These are phyloP conservation scores for Vaccinium corymbosum DNA, from an alignment of 148 eudicot genomes.

Conservation along the genomic window DNA sequence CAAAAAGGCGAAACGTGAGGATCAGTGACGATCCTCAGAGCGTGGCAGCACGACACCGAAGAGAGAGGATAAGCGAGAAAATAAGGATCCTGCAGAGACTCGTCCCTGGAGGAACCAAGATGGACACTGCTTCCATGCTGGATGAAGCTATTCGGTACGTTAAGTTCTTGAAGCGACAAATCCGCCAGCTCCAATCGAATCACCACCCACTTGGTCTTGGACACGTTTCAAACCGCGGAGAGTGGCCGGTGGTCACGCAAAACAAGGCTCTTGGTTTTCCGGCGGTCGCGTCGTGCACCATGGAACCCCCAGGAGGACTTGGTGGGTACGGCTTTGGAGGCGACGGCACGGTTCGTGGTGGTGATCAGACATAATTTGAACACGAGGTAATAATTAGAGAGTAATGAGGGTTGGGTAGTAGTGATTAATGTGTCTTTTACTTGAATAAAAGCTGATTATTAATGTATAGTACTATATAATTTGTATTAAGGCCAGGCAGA, in stretches of 20 bases:
- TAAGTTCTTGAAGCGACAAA: conserved; percentile 81
- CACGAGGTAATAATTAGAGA: conserved; percentile 22
- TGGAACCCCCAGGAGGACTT: conserved; percentile 19
- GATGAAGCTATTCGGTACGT: conserved; percentile 88
- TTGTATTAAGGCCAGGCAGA: background rate
- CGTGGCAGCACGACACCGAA: conserved; percentile 75
- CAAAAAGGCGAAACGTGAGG: conserved; percentile 69
- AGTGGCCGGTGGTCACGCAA: conserved; percentile 12
- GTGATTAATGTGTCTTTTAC: background rate
- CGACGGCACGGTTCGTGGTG: background rate
- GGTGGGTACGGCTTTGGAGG: conserved; percentile 13
- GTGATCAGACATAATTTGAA: conserved; percentile 11
- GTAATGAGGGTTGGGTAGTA: background rate
- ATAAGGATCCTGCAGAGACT: conserved; percentile 78
- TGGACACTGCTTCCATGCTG: conserved; percentile 95
- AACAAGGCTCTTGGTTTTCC: conserved; percentile 8
- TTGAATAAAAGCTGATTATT: conserved; percentile 6
- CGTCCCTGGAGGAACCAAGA: conserved; percentile 87
- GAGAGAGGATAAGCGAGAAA: conserved; percentile 82
- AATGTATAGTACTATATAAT: conserved; percentile 5
- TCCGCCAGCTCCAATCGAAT: conserved; percentile 48
- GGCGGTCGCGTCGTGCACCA: conserved; percentile 5
- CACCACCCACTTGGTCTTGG: background rate
- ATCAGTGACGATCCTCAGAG: conserved; percentile 89
- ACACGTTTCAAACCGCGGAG: background rate